Evolutionary conservation across 768 basidiomycete species (phyloP).

Genomic region (Clitopilus passeckerianus): DNA sequence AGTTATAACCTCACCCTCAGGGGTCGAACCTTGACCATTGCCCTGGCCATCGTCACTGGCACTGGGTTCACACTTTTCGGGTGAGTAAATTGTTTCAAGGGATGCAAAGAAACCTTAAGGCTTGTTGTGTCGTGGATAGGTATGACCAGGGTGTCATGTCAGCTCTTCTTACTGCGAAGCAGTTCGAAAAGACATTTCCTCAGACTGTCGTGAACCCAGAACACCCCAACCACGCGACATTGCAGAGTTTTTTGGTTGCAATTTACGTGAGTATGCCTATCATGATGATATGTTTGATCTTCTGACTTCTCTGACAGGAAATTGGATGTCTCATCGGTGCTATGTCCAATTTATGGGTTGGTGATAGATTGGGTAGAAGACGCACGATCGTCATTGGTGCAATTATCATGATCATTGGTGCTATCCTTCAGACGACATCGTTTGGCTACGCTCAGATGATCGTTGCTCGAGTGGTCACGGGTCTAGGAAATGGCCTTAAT

Average conservation of each 20-base stretch:
- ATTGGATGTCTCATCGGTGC: conserved; percentile 63
- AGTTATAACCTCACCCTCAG: conserved; percentile 26
- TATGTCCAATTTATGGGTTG: conserved; percentile 54
- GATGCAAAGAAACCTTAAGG: not conserved
- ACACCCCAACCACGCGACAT: conserved; percentile 42
- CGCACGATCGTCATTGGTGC: conserved; percentile 55
- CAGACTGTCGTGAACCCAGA: conserved; percentile 36
- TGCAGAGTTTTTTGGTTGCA: conserved; percentile 57
- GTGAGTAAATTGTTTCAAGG: conserved; percentile 17
- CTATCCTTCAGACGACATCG: conserved; percentile 53
- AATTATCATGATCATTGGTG: conserved; percentile 57
- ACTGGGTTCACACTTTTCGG: conserved; percentile 63
- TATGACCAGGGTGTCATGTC: conserved; percentile 74
- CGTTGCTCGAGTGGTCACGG: conserved; percentile 55
- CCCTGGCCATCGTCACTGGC: conserved; percentile 52
- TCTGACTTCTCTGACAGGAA: conserved; percentile 33
- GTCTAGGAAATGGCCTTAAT: conserved; percentile 63
- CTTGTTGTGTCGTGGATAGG: conserved; percentile 17
- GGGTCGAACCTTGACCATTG: conserved; percentile 40
- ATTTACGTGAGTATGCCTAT: conserved; percentile 39
- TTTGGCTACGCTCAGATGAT: conserved; percentile 58
- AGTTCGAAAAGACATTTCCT: conserved; percentile 58
- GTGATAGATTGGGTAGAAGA: conserved; percentile 56
- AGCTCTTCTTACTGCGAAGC: conserved; percentile 52
- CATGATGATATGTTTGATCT: not conserved